These are phyloP conservation scores for Strigomonas culicis DNA, from an alignment of 208 protist genomes.

Conservation along the genomic window DNA sequence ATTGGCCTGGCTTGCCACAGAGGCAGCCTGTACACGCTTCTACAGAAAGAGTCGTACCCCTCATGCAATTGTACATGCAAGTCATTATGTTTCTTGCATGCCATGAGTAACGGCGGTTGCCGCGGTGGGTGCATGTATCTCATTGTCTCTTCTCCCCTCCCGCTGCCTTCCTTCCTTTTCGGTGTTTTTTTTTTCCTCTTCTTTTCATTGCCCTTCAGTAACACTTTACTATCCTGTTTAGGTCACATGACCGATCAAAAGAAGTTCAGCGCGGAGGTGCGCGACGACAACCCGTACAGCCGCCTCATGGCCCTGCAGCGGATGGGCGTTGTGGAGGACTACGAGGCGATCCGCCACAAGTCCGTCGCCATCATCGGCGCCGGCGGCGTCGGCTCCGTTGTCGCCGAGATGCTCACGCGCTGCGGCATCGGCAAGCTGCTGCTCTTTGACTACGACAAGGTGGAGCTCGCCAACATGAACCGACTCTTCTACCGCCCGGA, in stretches of 20 bases:
- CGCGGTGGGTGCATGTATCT: no score
- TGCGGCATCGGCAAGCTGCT: constrained; percentile 97
- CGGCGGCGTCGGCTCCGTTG: constrained; percentile 95
- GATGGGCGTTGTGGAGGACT: constrained; percentile 98
- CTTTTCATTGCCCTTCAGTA: background rate
- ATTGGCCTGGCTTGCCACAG: no score
- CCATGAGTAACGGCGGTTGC: no score
- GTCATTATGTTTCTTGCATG: no score
- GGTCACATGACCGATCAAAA: background rate
- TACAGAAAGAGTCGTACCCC: no score
- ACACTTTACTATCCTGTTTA: no score
- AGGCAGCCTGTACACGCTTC: no score
- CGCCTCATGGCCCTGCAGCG: constrained; percentile 96
- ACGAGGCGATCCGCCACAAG: constrained; percentile 92
- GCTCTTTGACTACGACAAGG: constrained; percentile 98
- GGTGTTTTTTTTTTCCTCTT: background rate
- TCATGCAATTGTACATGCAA: no score
- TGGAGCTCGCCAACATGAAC: constrained; percentile 99
- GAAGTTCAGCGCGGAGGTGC: constrained; percentile 83
- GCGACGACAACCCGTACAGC: constrained; percentile 94
- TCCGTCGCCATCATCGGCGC: constrained; percentile 93
- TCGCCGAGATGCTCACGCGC: constrained; percentile 97
- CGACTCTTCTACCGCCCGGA: constrained; percentile 95
- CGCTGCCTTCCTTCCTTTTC: no score
- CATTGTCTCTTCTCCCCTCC: no score